These are phyloP conservation scores for Hippophae gyantsensis DNA, from an alignment of 306 rosid species.

Conservation along the genomic window DNA sequence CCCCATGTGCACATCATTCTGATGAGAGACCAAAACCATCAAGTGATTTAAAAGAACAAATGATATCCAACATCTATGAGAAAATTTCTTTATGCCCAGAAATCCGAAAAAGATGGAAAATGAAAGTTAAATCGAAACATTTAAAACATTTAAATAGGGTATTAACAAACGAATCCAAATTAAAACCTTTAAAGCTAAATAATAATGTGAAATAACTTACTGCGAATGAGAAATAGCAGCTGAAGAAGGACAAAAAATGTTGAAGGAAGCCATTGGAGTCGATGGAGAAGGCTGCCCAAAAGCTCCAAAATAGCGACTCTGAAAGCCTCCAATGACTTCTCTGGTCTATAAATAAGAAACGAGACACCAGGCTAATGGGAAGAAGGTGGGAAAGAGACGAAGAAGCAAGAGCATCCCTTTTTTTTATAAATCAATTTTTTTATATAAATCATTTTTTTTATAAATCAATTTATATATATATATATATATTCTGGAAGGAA, in stretches of 20 bases:
- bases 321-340: background rate
- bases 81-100: slow-evolving; percentile 2
- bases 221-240: slow-evolving; percentile 34
- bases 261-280: slow-evolving; percentile 47
- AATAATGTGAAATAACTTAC: slow-evolving; percentile 19
- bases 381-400: slow-evolving; percentile 7
- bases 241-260: slow-evolving; percentile 48
- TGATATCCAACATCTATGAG: background rate
- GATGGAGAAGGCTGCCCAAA: background rate
- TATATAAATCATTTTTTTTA: no score
- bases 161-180: background rate
- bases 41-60: background rate
- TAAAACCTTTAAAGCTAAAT: background rate
- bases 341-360: background rate
- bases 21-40: background rate
- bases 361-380: background rate
- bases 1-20: background rate
- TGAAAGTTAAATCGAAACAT: background rate
- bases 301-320: background rate
- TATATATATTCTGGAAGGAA: no score
- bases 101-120: background rate
- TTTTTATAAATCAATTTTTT: no score
- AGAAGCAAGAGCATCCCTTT: slow-evolving; percentile 15
- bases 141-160: slow-evolving; percentile 10
- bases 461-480: no score